phyloP scores from a whole-genome alignment of 495 filamentous ascomycete genomes.

The Annulohypoxylon maeteangense region DNA sequence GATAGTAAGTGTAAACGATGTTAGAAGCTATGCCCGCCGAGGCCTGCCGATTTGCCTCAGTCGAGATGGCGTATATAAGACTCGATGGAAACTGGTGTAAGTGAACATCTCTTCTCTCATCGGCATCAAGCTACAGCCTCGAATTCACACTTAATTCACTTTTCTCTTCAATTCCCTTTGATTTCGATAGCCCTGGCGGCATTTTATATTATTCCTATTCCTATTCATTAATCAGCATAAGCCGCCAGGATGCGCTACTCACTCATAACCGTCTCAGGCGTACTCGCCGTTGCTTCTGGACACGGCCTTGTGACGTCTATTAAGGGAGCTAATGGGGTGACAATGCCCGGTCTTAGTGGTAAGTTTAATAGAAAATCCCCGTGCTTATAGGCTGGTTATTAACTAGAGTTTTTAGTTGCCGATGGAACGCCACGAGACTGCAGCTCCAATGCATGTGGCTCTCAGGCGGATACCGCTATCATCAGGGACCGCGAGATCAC shows the following conservation, averaged over 20 bases:
- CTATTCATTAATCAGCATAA: constrained; percentile 17
- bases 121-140: constrained; percentile 14
- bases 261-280: constrained; percentile 37
- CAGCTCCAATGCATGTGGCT: constrained; percentile 61
- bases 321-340: constrained; percentile 63
- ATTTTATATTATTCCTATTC: constrained; percentile 18
- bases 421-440: constrained; percentile 69
- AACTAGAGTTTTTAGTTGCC: constrained; percentile 53
- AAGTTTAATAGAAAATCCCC: constrained; percentile 11
- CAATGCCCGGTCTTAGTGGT: constrained; percentile 65
- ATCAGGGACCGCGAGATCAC: constrained; percentile 62
- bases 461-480: constrained; percentile 63
- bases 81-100: neutral
- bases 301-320: constrained; percentile 65
- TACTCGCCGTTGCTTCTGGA: constrained; percentile 47
- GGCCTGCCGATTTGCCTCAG: neutral
- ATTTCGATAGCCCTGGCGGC: constrained; percentile 43
- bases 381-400: neutral
- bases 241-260: constrained; percentile 48
- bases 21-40: neutral
- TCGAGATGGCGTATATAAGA: constrained; percentile 39
- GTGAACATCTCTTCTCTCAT: neutral
- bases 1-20: neutral
- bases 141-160: constrained; percentile 16
- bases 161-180: constrained; percentile 6